Evolutionary conservation across 495 filamentous ascomycete genomes (phyloP).

Genomic region (Aspergillus kassunensis): DNA sequence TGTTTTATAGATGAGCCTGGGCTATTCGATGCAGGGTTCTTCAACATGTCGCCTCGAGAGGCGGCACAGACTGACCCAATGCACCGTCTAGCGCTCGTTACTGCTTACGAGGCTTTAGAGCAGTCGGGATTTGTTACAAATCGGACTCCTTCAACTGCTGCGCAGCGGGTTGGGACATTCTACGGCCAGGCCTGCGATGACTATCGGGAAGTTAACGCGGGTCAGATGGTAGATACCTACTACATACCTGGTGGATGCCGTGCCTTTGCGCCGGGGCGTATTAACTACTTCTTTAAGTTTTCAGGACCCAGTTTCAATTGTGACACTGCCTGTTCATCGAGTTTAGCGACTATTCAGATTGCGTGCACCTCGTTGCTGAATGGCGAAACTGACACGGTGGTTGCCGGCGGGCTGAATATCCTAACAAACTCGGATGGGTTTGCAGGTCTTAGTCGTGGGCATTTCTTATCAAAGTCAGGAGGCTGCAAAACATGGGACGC

Average conservation of each 20-base stretch:
- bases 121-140: constrained; percentile 89
- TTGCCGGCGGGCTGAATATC: constrained; percentile 65
- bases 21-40: constrained; percentile 31
- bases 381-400: constrained; percentile 65
- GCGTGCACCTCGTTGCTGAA: constrained; percentile 63
- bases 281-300: constrained; percentile 69
- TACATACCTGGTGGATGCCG: background rate
- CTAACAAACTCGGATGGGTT: constrained; percentile 68
- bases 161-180: constrained; percentile 81
- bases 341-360: constrained; percentile 46
- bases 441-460: constrained; percentile 61
- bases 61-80: constrained; percentile 82
- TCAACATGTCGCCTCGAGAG: constrained; percentile 49
- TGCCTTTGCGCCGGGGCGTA: constrained; percentile 23
- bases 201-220: constrained; percentile 83
- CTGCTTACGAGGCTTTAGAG: constrained; percentile 86
- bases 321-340: constrained; percentile 74
- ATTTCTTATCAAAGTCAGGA: constrained; percentile 65
- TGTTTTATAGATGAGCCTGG: constrained; percentile 31
- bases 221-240: constrained; percentile 25
- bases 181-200: constrained; percentile 90
- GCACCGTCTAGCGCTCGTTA: constrained; percentile 75
- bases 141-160: constrained; percentile 72
- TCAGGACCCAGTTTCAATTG: constrained; percentile 66
- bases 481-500: constrained; percentile 66